These are phyloP conservation scores for Komagataella kurtzmanii DNA, from an alignment of 805 yeast genomes.

Conservation along the genomic window DNA sequence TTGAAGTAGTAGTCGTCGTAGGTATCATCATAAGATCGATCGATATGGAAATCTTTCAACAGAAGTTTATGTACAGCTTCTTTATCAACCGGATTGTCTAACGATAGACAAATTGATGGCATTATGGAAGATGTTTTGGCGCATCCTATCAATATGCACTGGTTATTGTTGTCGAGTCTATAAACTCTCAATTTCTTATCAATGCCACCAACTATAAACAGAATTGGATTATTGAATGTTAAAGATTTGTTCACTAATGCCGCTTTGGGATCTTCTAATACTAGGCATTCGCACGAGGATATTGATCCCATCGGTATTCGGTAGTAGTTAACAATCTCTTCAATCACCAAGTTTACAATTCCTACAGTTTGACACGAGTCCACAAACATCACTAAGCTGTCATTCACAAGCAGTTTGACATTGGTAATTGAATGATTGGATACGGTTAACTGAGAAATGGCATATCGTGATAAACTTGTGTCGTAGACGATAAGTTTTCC, in stretches of 20 bases:
- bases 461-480: slow-evolving; percentile 11
- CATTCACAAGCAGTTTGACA: slow-evolving; percentile 4
- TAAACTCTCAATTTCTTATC: slow-evolving; percentile 10
- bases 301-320: slow-evolving; percentile 13
- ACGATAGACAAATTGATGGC: neutral
- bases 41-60: neutral
- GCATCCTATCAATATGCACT: neutral
- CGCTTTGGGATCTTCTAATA: neutral
- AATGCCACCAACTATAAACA: slow-evolving; percentile 10
- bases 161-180: slow-evolving; percentile 4
- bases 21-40: neutral
- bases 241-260: neutral
- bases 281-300: slow-evolving; percentile 6
- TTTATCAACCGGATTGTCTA: neutral
- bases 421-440: slow-evolving; percentile 12
- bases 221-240: neutral
- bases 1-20: neutral
- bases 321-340: slow-evolving; percentile 8
- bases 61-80: neutral
- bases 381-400: slow-evolving; percentile 9
- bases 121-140: neutral
- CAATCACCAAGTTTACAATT: slow-evolving; percentile 9
- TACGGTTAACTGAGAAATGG: slow-evolving; percentile 9
- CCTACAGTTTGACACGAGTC: slow-evolving; percentile 14
- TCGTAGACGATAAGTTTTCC: slow-evolving; percentile 13